Evolutionary conservation across 1,284 basidiomycete genomes (phyloP), one percentile per base, ranked within the genome.

Genomic region (Trichosporon sp.): DNA sequence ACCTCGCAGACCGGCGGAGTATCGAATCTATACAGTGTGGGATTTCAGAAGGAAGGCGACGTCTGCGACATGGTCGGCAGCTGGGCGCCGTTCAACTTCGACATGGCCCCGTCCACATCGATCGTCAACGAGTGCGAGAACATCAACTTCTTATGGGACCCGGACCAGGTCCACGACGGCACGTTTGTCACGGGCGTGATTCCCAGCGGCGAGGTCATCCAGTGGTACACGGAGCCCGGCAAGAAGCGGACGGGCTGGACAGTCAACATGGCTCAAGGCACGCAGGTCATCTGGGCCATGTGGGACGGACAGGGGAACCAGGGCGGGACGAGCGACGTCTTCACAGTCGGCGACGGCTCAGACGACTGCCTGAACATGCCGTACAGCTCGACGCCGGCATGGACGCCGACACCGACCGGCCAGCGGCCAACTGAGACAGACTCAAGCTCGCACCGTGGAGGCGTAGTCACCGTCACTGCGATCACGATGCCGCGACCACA

Each of bases 181-280:
- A 77, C 80, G 8, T 74, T 70, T 32, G 74, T 82, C 51, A 66
- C 78, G 7, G 80, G 78, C 15, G 78, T 73, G 21, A 81, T 82
- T 62, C 80, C 80, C 13, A 73, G 74, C 29, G 79, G 80, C 12
- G 76, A 81, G 69, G 74, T 75, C 0, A 75, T 80, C 64, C 73
- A 78, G 65, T 71, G 77, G 53, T 25, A 5, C n/a, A 44, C 65
- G 5, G 32, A n/a, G 11, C 15, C 44, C 1, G 15, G 18, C 38
- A 8, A n/a, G 3, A 42, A 35, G 13, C 11, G 38, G 18, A 34
- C 62, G 72, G 76, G 66, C 0, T 82, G 74, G 75, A 72, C 76
- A 18, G 77, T 78, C 35, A 80, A 82, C 64, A 73, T 80, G 67
- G 71, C 73, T 0, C 65, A 75, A 3, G 75, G 75, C 0, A 77